phyloP scores from a whole-genome alignment of 495 filamentous ascomycete species.

The Podospora bellae-mahoneyi region DNA sequence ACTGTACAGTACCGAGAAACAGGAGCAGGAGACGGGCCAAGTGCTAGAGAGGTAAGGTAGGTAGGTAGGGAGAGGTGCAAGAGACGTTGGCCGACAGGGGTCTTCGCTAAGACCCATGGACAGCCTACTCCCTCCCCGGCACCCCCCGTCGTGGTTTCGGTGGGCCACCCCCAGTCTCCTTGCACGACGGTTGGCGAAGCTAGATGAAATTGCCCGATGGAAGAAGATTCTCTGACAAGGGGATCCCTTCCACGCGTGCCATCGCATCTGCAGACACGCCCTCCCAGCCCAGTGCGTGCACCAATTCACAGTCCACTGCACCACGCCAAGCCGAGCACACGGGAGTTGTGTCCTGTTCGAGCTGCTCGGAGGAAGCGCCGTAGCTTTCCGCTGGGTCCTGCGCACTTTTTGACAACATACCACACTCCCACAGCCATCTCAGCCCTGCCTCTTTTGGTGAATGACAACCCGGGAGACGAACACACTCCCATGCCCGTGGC shows the following conservation, averaged over 20 bases:
- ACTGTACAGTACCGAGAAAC: slow-evolving; percentile 3
- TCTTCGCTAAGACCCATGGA: neutral
- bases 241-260: slow-evolving; percentile 32
- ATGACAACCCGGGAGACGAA: neutral
- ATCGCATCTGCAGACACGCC: slow-evolving; percentile 33
- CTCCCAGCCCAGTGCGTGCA: slow-evolving; percentile 13
- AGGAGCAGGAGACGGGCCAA: neutral
- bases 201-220: slow-evolving; percentile 45
- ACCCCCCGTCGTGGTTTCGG: slow-evolving; percentile 5
- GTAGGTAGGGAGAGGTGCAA: slow-evolving; percentile 1
- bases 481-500: neutral
- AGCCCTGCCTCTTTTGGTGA: neutral
- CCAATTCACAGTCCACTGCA: slow-evolving; percentile 4
- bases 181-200: slow-evolving; percentile 19
- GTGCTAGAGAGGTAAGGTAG: neutral
- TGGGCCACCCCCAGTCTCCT: slow-evolving; percentile 2
- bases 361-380: neutral
- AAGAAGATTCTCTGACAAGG: slow-evolving; percentile 30
- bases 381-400: neutral
- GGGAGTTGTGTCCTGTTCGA: slow-evolving; percentile 9
- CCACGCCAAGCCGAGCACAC: slow-evolving; percentile 1
- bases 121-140: slow-evolving; percentile 1
- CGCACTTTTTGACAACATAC: neutral
- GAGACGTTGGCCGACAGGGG: slow-evolving; percentile 6
- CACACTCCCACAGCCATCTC: neutral